These are phyloP conservation scores for Phytopythium ostracodes DNA, from an alignment of 352 stramenopile genomes.

Conservation along the genomic window DNA sequence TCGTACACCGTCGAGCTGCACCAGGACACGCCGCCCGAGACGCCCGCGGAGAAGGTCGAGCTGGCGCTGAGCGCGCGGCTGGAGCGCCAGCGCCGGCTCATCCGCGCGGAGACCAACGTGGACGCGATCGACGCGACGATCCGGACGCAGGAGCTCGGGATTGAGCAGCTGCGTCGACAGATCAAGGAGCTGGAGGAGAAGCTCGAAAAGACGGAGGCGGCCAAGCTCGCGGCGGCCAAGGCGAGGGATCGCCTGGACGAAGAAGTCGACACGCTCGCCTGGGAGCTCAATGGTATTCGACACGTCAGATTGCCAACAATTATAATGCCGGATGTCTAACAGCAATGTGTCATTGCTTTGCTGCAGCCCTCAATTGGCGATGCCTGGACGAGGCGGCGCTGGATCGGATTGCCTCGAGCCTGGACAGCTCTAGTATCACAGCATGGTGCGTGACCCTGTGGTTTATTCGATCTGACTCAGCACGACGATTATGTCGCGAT, in stretches of 20 bases:
- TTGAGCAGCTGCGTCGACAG: conserved; percentile 49
- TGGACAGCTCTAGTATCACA: conserved; percentile 23
- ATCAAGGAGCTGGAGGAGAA: conserved; percentile 50
- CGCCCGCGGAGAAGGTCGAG: conserved; percentile 31
- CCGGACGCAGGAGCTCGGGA: conserved; percentile 36
- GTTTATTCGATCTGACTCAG: neutral
- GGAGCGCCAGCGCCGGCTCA: conserved; percentile 38
- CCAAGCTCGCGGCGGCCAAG: conserved; percentile 25
- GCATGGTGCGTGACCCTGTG: conserved; percentile 26
- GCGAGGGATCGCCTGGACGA: conserved; percentile 40
- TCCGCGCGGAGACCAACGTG: conserved; percentile 31
- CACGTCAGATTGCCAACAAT: too few species aligned
- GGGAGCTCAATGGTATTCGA: conserved; percentile 74
- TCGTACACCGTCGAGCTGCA: conserved; percentile 67
- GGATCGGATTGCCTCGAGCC: conserved; percentile 22
- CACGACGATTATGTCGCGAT: neutral
- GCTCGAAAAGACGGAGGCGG: conserved; percentile 31
- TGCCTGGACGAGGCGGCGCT: conserved; percentile 33
- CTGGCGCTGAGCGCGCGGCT: conserved; percentile 41
- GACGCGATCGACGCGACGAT: conserved; percentile 39
- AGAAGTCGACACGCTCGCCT: conserved; percentile 51
- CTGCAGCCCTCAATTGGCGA: conserved; percentile 39
- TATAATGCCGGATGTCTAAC: neutral
- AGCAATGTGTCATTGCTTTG: neutral
- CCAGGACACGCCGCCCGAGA: conserved; percentile 46